Evolutionary conservation across 192 early-diverging fungal genomes (phyloP), one percentile per base, ranked within the genome.

Genomic region (Coemansia sp.): DNA sequence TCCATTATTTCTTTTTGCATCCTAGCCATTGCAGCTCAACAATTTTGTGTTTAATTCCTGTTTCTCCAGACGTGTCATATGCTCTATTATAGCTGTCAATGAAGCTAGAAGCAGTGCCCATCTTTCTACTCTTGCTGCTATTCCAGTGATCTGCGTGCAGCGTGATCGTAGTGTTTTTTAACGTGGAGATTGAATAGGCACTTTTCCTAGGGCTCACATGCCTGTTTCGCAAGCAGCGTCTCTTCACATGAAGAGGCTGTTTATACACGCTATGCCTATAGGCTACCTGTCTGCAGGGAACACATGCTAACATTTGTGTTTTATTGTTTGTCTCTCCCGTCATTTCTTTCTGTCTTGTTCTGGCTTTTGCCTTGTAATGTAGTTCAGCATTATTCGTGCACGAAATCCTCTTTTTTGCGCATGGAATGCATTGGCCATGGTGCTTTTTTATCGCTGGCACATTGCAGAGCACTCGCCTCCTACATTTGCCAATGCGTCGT

Each of bases 371-470:
- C n/a, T 37, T n/a, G 9, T 13, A 0, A 18, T 77, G 72, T 83
- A 83, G 80, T 83, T 83, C 56, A 77, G 80, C 72, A 71, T 83
- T 10, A 75, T 83, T 23, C 75, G 80, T 5, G 63, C 80, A 21
- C 80, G 80, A 9, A 83, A 61, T 49, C 80, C 75, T 58, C 67
- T 83, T n/a, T 44, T 41, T n/a, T 83, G 80, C 40, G 19, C 72
- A 18, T 83, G 80, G 80, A 83, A 83, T 64, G 65, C 80, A 54
- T 59, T 83, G 54, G 71, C 69, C 12, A 39, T 63, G 32, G 53
- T 77, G 50, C 80, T 83, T 23, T 83, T 83, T 59, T 59, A 77
- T 50, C 80, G 72, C 59, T 83, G 80, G 80, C 80, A 83, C 23
- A 47, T 77, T 43, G 68, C 72, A 18, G 68, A 65, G 38, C 59